phyloP scores from a whole-genome alignment of 768 basidiomycete species.

The Russula sp. region DNA sequence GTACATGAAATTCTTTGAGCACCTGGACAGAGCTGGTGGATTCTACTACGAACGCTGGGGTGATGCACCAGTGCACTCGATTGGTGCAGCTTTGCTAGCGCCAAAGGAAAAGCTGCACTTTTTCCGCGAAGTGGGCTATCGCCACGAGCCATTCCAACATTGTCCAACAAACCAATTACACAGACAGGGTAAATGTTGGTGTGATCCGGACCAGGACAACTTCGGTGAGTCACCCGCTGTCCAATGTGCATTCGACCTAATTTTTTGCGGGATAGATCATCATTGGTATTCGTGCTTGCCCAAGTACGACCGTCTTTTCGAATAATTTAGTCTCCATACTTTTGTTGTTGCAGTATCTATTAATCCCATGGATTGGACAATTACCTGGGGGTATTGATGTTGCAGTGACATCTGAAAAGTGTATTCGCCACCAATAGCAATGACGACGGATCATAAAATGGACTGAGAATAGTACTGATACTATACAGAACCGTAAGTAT shows the following conservation, averaged over 20 bases:
- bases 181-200: constrained; percentile 79
- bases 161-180: constrained; percentile 77
- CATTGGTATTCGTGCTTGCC: constrained; percentile 83
- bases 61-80: constrained; percentile 76
- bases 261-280: constrained; percentile 43
- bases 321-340: constrained; percentile 5
- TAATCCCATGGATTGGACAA: constrained; percentile 4
- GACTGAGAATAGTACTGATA: constrained; percentile 94
- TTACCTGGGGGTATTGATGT: not conserved
- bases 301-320: constrained; percentile 20
- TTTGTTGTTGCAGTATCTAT: constrained; percentile 12
- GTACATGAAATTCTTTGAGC: constrained; percentile 51
- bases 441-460: constrained; percentile 45
- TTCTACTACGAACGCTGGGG: constrained; percentile 83
- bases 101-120: constrained; percentile 88
- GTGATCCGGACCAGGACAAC: constrained; percentile 55
- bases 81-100: constrained; percentile 85
- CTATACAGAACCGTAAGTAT: constrained; percentile 32
- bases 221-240: constrained; percentile 46
- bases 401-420: not conserved
- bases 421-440: not conserved
- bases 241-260: not conserved
- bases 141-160: constrained; percentile 92
- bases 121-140: constrained; percentile 91
- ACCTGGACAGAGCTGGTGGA: constrained; percentile 47